phyloP scores from a whole-genome alignment of 139 green algal species.

The Chlamydomonas asymmetrica region DNA sequence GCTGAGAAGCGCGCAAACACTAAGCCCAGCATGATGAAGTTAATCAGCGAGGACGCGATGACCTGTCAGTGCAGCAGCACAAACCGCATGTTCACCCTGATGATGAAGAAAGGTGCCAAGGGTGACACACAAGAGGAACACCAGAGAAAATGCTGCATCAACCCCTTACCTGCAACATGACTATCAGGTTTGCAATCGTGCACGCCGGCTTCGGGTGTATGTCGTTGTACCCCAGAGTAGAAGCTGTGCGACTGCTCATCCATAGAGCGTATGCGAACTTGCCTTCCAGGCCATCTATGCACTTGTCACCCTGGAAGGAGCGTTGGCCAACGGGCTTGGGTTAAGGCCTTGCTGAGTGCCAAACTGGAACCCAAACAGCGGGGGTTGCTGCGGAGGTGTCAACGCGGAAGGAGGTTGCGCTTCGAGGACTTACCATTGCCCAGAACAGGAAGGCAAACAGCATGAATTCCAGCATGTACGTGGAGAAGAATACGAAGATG shows the following conservation, averaged over 20 bases:
- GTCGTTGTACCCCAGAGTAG: constrained; percentile 54
- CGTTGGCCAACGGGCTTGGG: neutral
- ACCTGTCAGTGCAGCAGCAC: too few species aligned
- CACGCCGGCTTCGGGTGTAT: constrained; percentile 51
- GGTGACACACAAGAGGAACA: neutral
- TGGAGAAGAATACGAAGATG: constrained; percentile 56
- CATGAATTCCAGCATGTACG: constrained; percentile 42
- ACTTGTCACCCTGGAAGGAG: constrained; percentile 20
- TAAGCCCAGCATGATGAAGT: constrained; percentile 65
- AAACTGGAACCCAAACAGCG: neutral
- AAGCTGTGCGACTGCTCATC: constrained; percentile 53
- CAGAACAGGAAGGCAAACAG: constrained; percentile 40
- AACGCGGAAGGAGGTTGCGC: neutral
- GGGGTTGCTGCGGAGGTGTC: neutral
- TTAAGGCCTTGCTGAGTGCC: neutral
- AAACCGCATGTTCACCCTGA: neutral
- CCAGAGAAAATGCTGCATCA: neutral
- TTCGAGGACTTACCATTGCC: constrained; percentile 1
- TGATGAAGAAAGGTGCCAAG: neutral
- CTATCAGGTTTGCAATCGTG: constrained; percentile 45
- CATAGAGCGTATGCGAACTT: constrained; percentile 56
- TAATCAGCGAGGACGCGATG: constrained; percentile 51
- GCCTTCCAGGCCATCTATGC: constrained; percentile 37
- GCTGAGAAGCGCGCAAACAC: constrained; percentile 68
- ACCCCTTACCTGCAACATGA: constrained; percentile 56